These are phyloP conservation scores for Triticum urartu DNA, from an alignment of 176 grass and related monocot species.

Conservation along the genomic window DNA sequence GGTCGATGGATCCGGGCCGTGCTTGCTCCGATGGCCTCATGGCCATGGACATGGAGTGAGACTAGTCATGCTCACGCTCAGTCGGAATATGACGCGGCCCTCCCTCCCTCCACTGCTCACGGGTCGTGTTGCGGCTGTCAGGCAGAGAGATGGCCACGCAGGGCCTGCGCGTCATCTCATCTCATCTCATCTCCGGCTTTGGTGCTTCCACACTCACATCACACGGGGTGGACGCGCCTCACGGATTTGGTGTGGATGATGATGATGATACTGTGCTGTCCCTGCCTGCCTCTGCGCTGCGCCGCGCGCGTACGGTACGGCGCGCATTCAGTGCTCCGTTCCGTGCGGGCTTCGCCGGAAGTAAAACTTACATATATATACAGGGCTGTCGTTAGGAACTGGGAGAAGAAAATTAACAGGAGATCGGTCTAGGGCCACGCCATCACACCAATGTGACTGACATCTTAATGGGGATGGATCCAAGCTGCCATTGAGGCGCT, in stretches of 20 bases:
- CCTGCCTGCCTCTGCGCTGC: neutral
- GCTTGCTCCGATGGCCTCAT: neutral
- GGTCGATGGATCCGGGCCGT: neutral
- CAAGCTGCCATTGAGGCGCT: slow-evolving; percentile 9
- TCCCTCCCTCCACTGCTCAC: neutral
- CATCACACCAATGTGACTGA: neutral
- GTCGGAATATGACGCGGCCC: neutral
- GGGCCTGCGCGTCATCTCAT: neutral
- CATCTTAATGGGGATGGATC: neutral
- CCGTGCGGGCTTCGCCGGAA: neutral
- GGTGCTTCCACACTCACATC: neutral
- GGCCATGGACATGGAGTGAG: neutral
- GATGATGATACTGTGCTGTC: neutral
- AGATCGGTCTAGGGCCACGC: neutral
- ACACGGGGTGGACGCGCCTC: neutral
- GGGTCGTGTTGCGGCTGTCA: neutral
- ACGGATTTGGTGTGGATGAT: slow-evolving; percentile 13
- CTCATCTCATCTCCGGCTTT: neutral
- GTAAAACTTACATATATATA: neutral
- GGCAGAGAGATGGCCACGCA: neutral
- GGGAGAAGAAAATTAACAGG: neutral
- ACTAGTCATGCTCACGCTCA: neutral
- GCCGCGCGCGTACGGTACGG: neutral
- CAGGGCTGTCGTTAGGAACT: neutral
- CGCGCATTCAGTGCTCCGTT: neutral